phyloP scores from a whole-genome alignment of 2,329 filamentous ascomycete genomes.

The Ceratocystis cubensis region DNA sequence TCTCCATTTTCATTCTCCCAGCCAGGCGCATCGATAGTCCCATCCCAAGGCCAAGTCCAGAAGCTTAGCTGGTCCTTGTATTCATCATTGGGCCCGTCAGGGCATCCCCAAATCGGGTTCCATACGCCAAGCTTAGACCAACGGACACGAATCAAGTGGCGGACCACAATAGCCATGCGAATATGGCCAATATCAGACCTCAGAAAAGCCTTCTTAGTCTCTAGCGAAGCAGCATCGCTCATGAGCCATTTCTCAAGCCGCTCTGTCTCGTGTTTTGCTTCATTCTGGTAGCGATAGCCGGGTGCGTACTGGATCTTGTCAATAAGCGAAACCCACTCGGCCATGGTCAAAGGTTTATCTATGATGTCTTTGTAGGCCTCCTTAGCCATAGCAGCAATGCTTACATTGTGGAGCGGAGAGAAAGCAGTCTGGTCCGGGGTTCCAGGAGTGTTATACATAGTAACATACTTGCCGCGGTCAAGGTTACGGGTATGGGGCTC shows the following conservation, averaged over 20 bases:
- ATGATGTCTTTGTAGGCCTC: slow-evolving; percentile 10
- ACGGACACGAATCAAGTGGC: slow-evolving; percentile 16
- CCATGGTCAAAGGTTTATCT: slow-evolving; percentile 1
- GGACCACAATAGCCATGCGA: slow-evolving; percentile 6
- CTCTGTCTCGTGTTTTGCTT: not conserved
- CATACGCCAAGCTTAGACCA: slow-evolving; percentile 18
- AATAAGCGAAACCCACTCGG: slow-evolving; percentile 11
- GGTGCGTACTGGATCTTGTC: slow-evolving; percentile 12
- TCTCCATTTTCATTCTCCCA: not conserved
- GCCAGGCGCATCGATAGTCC: slow-evolving; percentile 3
- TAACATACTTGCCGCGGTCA: not conserved
- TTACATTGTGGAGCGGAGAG: not conserved
- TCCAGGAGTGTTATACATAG: not conserved
- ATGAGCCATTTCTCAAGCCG: slow-evolving; percentile 6
- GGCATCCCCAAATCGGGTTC: slow-evolving; percentile 17
- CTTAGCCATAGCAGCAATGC: not conserved
- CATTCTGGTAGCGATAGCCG: slow-evolving; percentile 11
- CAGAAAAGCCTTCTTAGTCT: not conserved
- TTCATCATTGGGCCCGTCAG: not conserved
- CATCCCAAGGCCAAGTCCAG: slow-evolving; percentile 19
- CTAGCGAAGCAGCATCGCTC: not conserved
- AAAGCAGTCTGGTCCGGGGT: not conserved
- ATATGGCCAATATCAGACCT: not conserved
- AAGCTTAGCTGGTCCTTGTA: not conserved
- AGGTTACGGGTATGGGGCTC: not conserved